Evolutionary conservation across 805 yeast genomes (phyloP), one percentile per base, ranked within the genome.

Genomic region (Cyberlindnera subsufficiens): DNA sequence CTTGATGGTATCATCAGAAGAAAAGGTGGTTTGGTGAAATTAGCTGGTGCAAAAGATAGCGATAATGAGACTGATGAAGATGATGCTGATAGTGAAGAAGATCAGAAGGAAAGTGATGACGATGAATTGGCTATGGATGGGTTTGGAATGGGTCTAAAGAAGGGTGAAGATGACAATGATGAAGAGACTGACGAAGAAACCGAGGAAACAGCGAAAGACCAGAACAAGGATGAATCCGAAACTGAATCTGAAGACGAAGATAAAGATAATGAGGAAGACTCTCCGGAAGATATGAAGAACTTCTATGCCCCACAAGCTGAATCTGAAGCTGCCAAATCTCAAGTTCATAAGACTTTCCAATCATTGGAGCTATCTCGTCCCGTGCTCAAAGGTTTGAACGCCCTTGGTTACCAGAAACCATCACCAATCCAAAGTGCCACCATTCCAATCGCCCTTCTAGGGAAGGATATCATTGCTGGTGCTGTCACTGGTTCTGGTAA

Each of bases 401-500:
- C 80, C 29, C 69, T 93, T 32, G 95, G 95, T 6, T 93, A 90
- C 61, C 60, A 79, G n/a, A 77, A 75, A 39, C 99, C 99, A 7
- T 85, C 97, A 0, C 96, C 96, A 13, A 87, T 93, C 67, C 99
- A 93, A 69, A 73, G 90, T 47, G 86, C 96, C 1, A 79, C 95
- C 8, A 90, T 93, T 48, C 99, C 99, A 13, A 80, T 91, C 44
- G 96, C 96, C 1, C 71, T 93, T 33, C 62, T 86, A 49, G 99
- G 99, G 56, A 91, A 87, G 60, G 99, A 93, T 65, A 80, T 93
- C 40, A 96, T 93, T 56, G 99, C 98, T 15, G 98, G 98, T 71
- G 99, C 99, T 30, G 96, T 87, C 19, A 93, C 99, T 5, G 99
- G 99, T 69, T 91, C 98, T 17, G 99, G 99, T 76, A 93, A 93